Evolutionary conservation across 208 protist species (phyloP).

Genomic region (Blastocrithidia nonstop): DNA sequence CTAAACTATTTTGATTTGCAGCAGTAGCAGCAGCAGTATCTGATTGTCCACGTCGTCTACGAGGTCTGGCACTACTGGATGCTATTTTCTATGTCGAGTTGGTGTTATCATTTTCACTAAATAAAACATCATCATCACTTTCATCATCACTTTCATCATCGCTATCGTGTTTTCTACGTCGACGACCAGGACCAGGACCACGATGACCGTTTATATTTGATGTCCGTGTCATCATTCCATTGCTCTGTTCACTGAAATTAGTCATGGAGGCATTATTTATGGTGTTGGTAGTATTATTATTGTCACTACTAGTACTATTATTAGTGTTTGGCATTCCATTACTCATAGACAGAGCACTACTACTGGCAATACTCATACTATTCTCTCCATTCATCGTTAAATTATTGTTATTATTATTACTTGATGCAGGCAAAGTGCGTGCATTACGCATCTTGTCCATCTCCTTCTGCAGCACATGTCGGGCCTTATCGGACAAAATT

Average conservation of each 20-base stretch:
- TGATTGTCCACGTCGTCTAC: neutral
- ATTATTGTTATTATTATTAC: too few relatives aligned
- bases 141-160: constrained; percentile 2
- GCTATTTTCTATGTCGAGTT: constrained; percentile 1
- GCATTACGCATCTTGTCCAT: constrained; percentile 29
- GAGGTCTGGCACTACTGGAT: constrained; percentile 5
- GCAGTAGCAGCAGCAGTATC: too few relatives aligned
- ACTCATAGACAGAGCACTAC: constrained; percentile 6
- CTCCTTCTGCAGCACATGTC: constrained; percentile 44
- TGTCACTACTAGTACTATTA: constrained; percentile 21
- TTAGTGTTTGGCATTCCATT: constrained; percentile 15
- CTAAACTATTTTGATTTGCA: too few relatives aligned
- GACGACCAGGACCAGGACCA: too few relatives aligned
- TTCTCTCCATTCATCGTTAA: too few relatives aligned
- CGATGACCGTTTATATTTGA: too few relatives aligned
- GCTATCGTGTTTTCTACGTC: too few relatives aligned
- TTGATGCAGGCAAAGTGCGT: too few relatives aligned
- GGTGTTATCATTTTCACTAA: neutral
- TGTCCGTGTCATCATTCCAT: too few relatives aligned
- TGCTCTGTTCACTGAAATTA: too few relatives aligned
- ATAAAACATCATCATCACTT: constrained; percentile 2
- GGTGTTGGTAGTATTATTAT: too few relatives aligned
- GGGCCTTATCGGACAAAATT: constrained; percentile 75
- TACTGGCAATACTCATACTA: neutral
- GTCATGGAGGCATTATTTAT: too few relatives aligned